phyloP scores from a whole-genome alignment of 1,284 basidiomycete species.

The Lentinula novae-zelandiae region DNA sequence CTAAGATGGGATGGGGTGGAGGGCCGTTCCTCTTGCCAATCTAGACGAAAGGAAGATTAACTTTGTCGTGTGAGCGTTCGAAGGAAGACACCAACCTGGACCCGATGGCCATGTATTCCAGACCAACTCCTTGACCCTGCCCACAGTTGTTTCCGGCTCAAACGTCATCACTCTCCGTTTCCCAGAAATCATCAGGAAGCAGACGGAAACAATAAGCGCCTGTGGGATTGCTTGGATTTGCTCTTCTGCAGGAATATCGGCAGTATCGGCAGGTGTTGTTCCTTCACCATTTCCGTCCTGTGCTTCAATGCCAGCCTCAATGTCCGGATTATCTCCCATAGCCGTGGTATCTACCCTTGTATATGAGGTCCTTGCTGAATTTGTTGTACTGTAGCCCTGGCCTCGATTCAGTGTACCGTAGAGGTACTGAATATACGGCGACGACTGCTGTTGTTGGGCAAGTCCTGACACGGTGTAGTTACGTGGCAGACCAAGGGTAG shows the following conservation, averaged over 20 bases:
- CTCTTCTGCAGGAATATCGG: neutral
- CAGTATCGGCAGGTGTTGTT: neutral
- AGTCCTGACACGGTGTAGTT: slow-evolving; percentile 1
- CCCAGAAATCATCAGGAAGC: slow-evolving; percentile 77
- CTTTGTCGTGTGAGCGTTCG: slow-evolving; percentile 16
- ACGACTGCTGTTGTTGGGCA: neutral
- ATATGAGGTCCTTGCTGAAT: slow-evolving; percentile 15
- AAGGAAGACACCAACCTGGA: slow-evolving; percentile 29
- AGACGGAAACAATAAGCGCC: slow-evolving; percentile 61
- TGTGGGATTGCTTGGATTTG: slow-evolving; percentile 36
- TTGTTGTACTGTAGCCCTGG: slow-evolving; percentile 8
- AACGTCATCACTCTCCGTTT: slow-evolving; percentile 71
- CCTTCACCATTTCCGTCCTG: neutral
- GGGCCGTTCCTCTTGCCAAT: slow-evolving; percentile 80
- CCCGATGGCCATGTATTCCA: slow-evolving; percentile 84
- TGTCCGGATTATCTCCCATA: neutral
- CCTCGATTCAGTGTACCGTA: slow-evolving; percentile 2
- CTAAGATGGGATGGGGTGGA: slow-evolving; percentile 77
- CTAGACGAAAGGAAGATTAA: slow-evolving; percentile 30
- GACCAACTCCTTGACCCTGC: slow-evolving; percentile 78
- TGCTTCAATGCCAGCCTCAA: neutral
- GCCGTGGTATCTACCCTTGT: slow-evolving; percentile 9
- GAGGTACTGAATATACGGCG: slow-evolving; percentile 4
- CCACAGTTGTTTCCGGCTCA: slow-evolving; percentile 74
- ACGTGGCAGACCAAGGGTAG: neutral